Evolutionary conservation across 139 green algal species (phyloP).

Genomic region (Chlorella sp.): DNA sequence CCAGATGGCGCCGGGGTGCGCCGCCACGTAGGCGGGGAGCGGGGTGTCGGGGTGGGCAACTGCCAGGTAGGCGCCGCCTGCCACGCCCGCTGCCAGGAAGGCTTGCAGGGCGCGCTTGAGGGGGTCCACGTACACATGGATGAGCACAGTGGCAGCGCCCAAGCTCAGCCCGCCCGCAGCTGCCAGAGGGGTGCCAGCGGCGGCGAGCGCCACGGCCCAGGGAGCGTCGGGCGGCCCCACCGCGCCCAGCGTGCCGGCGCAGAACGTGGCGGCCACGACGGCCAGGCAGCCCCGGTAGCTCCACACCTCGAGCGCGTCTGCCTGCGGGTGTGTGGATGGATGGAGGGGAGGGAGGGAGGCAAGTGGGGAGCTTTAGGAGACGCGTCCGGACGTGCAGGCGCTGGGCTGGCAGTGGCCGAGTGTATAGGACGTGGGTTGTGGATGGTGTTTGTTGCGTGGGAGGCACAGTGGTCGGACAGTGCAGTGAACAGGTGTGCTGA

Average conservation of each 20-base stretch:
- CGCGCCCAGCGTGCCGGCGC: conserved; percentile 4
- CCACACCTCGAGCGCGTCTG: conserved; percentile 18
- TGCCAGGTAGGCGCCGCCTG: conserved; percentile 64
- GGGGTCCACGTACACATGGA: conserved; percentile 93
- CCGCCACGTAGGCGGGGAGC: conserved; percentile 68
- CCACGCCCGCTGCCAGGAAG: conserved; percentile 66
- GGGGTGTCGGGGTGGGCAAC: conserved; percentile 48
- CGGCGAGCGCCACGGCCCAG: background rate
- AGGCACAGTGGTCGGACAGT: background rate
- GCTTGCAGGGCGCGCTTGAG: conserved; percentile 84
- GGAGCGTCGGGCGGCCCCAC: background rate
- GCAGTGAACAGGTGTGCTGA: background rate
- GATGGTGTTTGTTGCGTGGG: too few relatives aligned
- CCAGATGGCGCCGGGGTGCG: conserved; percentile 81
- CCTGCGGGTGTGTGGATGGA: background rate
- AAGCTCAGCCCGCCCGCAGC: conserved; percentile 63
- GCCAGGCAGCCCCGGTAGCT: conserved; percentile 1
- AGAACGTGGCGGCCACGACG: background rate
- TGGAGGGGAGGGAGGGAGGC: background rate
- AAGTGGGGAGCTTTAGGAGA: background rate
- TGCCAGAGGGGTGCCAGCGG: conserved; percentile 34
- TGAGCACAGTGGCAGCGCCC: conserved; percentile 77
- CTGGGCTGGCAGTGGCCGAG: background rate
- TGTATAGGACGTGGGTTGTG: too few relatives aligned
- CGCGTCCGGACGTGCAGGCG: background rate